phyloP scores from a whole-genome alignment of 73 alveolate genomes.

The Uronychia setigera region DNA sequence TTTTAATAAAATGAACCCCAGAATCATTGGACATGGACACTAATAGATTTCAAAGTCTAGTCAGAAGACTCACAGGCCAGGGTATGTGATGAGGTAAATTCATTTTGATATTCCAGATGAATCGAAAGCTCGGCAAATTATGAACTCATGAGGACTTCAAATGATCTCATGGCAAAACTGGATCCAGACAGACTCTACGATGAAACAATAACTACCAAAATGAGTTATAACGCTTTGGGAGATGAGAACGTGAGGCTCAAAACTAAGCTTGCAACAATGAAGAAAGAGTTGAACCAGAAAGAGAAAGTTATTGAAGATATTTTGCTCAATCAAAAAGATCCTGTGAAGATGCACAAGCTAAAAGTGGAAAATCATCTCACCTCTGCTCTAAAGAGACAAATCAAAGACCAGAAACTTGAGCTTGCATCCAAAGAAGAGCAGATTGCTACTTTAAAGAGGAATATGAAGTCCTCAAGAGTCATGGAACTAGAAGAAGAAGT shows the following conservation, averaged over 20 bases:
- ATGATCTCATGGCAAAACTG: too few species aligned
- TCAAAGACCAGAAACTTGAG: conserved; percentile 42
- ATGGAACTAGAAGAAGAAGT: conserved; percentile 57
- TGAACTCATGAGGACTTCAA: too few species aligned
- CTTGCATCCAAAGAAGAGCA: conserved; percentile 18
- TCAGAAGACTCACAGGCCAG: too few species aligned
- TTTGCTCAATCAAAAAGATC: background rate
- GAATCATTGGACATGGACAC: too few species aligned
- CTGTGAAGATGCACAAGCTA: conserved; percentile 6
- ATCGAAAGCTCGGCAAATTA: too few species aligned
- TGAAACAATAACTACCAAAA: background rate
- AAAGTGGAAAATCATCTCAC: conserved; percentile 31
- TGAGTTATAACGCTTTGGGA: conserved; percentile 12
- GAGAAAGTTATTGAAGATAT: conserved; percentile 46
- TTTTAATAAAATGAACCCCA: too few species aligned
- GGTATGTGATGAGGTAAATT: too few species aligned
- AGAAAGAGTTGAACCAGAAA: conserved; percentile 40
- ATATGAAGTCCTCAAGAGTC: conserved; percentile 34
- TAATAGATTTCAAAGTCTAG: too few species aligned
- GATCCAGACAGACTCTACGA: background rate
- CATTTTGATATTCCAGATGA: too few species aligned
- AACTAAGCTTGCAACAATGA: conserved; percentile 35
- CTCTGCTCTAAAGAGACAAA: conserved; percentile 28
- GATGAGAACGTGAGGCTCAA: conserved; percentile 63
- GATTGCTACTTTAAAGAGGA: conserved; percentile 21